Conservation (phyloP, 2,329 filamentous ascomycete genomes). For the Ophiosphaerella narmari region DNA sequence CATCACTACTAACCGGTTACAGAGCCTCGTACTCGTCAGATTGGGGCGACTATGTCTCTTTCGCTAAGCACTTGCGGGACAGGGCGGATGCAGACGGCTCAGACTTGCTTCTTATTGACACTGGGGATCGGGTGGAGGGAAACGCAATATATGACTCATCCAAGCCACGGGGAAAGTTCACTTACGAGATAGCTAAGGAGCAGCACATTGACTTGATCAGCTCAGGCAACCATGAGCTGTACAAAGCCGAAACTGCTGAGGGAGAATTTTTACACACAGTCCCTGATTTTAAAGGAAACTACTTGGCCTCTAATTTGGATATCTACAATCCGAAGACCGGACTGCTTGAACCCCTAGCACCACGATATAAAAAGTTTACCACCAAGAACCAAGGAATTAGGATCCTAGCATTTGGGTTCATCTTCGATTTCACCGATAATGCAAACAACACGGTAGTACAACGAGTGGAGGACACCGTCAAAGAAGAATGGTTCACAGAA, state of each 20-base stretch:
- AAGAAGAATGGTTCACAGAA: slow-evolving; percentile 85
- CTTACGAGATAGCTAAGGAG: slow-evolving; percentile 82
- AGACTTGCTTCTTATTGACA: slow-evolving; percentile 92
- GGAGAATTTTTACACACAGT: slow-evolving; percentile 80
- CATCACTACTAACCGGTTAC: slow-evolving; percentile 8
- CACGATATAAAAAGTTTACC: slow-evolving; percentile 83
- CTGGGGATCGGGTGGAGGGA: slow-evolving; percentile 89
- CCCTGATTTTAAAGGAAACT: slow-evolving; percentile 78
- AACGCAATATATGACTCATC: slow-evolving; percentile 95
- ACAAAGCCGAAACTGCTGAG: slow-evolving; percentile 76
- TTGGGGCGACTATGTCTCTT: slow-evolving; percentile 98
- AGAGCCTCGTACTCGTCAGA: slow-evolving; percentile 91
- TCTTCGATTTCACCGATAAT: slow-evolving; percentile 92
- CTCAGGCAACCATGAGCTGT: slow-evolving; percentile 94
- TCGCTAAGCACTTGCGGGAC: slow-evolving; percentile 78
- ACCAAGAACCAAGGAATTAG: slow-evolving; percentile 87
- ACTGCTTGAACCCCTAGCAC: slow-evolving; percentile 74
- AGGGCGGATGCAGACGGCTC: slow-evolving; percentile 77
- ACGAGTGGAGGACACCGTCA: slow-evolving; percentile 76
- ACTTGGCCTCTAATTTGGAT: slow-evolving; percentile 91
- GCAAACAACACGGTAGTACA: slow-evolving; percentile 89
- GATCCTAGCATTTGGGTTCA: slow-evolving; percentile 87
- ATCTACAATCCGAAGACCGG: slow-evolving; percentile 76
- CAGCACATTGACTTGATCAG: slow-evolving; percentile 84
- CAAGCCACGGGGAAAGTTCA: slow-evolving; percentile 83